Evolutionary conservation across 176 grass and related monocot genomes (phyloP).

Genomic region (Carex cristatella): DNA sequence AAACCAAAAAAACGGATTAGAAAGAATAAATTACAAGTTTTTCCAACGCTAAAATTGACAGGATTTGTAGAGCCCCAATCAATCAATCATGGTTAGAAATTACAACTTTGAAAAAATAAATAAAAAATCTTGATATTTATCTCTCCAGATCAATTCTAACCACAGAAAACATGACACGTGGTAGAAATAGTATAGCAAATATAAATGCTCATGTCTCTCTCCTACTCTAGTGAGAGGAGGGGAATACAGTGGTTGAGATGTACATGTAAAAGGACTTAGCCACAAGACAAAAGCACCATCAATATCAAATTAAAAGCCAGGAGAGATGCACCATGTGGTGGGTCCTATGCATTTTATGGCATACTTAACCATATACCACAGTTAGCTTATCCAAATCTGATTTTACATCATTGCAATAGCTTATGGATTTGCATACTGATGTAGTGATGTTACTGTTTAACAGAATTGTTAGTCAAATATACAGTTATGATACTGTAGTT

Average conservation of each 20-base stretch:
- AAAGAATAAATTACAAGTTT: background rate
- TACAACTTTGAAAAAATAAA: background rate
- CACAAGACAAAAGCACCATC: constrained; percentile 21
- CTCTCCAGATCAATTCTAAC: background rate
- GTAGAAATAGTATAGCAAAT: background rate
- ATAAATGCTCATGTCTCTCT: constrained; percentile 16
- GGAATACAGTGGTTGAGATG: constrained; percentile 23
- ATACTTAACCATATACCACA: background rate
- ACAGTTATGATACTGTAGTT: background rate
- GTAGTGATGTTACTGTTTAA: background rate
- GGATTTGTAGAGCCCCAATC: constrained; percentile 6
- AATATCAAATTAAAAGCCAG: constrained; percentile 9
- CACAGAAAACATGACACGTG: constrained; percentile 6
- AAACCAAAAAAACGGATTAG: background rate
- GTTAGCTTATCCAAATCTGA: background rate
- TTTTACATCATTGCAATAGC: background rate
- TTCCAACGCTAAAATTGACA: background rate
- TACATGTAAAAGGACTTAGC: background rate
- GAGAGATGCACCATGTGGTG: background rate
- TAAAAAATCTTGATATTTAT: constrained; percentile 4
- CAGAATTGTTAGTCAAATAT: background rate
- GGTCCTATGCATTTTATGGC: background rate
- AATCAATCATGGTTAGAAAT: constrained; percentile 20
- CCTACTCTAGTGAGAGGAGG: constrained; percentile 7
- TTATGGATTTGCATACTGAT: background rate